These are phyloP conservation scores for Botrytis elliptica DNA, from an alignment of 2,329 filamentous ascomycete genomes.

Conservation along the genomic window DNA sequence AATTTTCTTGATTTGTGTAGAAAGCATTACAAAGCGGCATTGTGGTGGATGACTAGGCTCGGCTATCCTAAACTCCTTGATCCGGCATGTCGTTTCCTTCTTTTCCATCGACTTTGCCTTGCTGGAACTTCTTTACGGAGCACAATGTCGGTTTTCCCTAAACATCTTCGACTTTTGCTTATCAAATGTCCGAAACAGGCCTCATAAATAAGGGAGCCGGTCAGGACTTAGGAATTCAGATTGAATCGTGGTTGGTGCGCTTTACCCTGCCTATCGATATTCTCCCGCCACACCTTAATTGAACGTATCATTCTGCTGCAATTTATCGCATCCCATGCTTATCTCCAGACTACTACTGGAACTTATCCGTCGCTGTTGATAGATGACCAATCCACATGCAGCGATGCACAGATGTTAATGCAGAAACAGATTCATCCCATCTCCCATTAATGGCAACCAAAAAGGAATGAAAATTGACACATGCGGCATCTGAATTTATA, in stretches of 20 bases:
- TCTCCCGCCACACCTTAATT: conserved; percentile 21
- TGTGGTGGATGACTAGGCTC: neutral
- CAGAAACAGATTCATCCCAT: neutral
- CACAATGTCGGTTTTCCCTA: neutral
- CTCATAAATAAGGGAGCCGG: neutral
- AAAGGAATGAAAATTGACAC: neutral
- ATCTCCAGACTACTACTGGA: neutral
- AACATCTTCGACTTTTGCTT: neutral
- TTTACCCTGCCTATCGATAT: neutral
- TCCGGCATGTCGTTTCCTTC: neutral
- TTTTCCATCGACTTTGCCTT: neutral
- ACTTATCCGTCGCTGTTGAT: neutral
- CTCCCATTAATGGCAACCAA: neutral
- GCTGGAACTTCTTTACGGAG: neutral
- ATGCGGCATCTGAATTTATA: conserved; percentile 1
- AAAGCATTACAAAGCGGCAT: conserved; percentile 7
- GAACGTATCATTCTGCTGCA: conserved; percentile 13
- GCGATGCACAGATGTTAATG: neutral
- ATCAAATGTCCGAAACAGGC: neutral
- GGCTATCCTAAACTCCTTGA: neutral
- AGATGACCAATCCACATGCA: neutral
- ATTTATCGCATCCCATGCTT: neutral
- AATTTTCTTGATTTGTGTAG: neutral
- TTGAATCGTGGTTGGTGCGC: conserved; percentile 7
- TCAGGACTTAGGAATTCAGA: neutral